phyloP scores from a whole-genome alignment of 306 rosid genomes.

The Ormosia semicastrata region DNA sequence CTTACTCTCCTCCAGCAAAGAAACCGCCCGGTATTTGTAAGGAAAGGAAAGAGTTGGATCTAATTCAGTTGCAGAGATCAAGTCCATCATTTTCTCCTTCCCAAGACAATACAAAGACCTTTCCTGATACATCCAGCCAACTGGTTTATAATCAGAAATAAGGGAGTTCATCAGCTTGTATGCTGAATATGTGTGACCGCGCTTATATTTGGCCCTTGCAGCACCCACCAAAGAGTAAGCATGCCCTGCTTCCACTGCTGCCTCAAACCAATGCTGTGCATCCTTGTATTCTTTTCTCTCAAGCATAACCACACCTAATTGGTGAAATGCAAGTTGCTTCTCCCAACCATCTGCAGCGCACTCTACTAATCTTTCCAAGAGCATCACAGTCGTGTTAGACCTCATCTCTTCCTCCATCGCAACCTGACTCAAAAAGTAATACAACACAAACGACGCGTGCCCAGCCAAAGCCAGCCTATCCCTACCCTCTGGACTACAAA shows the following conservation, averaged over 20 bases:
- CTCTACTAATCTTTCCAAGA: slow-evolving; percentile 77
- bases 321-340: slow-evolving; percentile 79
- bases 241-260: slow-evolving; percentile 75
- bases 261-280: slow-evolving; percentile 70
- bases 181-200: slow-evolving; percentile 75
- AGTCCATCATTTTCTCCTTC: slow-evolving; percentile 77
- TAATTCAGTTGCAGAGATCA: slow-evolving; percentile 66
- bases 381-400: slow-evolving; percentile 81
- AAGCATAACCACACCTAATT: slow-evolving; percentile 74
- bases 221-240: slow-evolving; percentile 69
- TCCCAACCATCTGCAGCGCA: slow-evolving; percentile 72
- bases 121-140: slow-evolving; percentile 95
- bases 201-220: slow-evolving; percentile 81
- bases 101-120: slow-evolving; percentile 76
- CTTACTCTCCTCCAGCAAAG: slow-evolving; percentile 59
- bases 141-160: slow-evolving; percentile 60
- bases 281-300: slow-evolving; percentile 83
- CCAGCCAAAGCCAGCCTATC: slow-evolving; percentile 57
- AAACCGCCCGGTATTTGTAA: slow-evolving; percentile 71
- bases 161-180: slow-evolving; percentile 76
- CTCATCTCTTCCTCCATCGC: slow-evolving; percentile 88
- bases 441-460: slow-evolving; percentile 70
- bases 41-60: slow-evolving; percentile 86
- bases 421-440: slow-evolving; percentile 72
- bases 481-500: slow-evolving; percentile 73